Evolutionary conservation across 306 rosid genomes (phyloP).

Genomic region (Lotus japonicus): DNA sequence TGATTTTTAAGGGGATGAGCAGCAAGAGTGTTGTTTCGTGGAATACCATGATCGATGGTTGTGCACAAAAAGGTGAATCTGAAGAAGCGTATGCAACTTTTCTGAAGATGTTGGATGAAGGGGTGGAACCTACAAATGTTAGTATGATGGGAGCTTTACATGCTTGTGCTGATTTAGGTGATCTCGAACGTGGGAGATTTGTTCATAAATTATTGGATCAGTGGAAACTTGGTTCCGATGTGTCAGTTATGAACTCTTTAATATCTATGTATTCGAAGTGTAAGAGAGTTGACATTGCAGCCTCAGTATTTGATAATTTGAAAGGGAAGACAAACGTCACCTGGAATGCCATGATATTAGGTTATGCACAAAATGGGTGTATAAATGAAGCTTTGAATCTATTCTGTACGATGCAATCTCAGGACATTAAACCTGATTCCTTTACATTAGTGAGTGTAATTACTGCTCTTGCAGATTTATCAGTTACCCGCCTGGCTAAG

Average conservation of each 20-base stretch:
- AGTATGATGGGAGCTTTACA: conserved; percentile 70
- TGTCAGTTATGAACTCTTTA: conserved; percentile 72
- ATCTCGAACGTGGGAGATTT: conserved; percentile 55
- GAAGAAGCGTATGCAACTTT: conserved; percentile 57
- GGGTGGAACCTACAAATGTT: conserved; percentile 63
- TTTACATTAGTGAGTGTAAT: conserved; percentile 81
- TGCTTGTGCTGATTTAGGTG: conserved; percentile 80
- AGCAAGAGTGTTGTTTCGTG: conserved; percentile 71
- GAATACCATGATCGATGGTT: conserved; percentile 87
- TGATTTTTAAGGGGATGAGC: conserved; percentile 55
- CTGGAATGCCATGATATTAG: conserved; percentile 93
- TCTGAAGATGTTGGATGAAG: conserved; percentile 61
- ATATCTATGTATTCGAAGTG: conserved; percentile 94
- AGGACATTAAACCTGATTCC: conserved; percentile 60
- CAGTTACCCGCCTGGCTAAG: conserved; percentile 76
- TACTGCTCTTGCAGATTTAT: conserved; percentile 77
- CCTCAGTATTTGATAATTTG: conserved; percentile 47
- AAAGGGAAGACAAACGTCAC: conserved; percentile 58
- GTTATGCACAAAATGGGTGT: conserved; percentile 74
- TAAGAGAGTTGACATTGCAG: conserved; percentile 66
- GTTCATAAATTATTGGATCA: conserved; percentile 50
- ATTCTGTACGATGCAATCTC: conserved; percentile 62
- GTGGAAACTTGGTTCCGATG: conserved; percentile 40
- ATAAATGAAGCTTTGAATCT: conserved; percentile 54
- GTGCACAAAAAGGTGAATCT: conserved; percentile 56